Base-by-base conservation (phyloP, 306 rosid genomes). In the Lupinus albus region DNA sequence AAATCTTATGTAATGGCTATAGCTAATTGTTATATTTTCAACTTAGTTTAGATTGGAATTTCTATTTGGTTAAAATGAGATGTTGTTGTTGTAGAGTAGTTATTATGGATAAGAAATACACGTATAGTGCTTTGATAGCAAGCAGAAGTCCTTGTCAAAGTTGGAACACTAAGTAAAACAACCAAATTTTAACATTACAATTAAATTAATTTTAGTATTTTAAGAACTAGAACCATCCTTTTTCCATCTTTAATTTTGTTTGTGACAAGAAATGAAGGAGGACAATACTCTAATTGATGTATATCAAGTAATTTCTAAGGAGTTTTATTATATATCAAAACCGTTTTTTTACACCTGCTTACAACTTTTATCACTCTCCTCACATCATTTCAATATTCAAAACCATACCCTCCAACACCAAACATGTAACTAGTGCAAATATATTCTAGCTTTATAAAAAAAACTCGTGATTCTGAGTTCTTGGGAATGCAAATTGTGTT, bases 111-210 rank as follows among this genome's bases (percentile, higher is more conserved):
- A 67, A 46, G 56, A 51, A 13, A 35, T 58, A 51, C 72, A 51
- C 51, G 20, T 51, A 36, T 49, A 14, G 33, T 18, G 25, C 74
- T 68, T 68, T 30, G 28, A 68, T 42, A 25, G 57, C 64, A 76
- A 59, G 65, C 68, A 74, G 51, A 64, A 57, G 38, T 51, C 46
- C 54, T 52, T 52, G 38, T 50, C 56, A 62, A 18, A 35, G 66
- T 18, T 25, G 64, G 20, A 32, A 57, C 25, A 57, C 11, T 3
- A 32, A 51, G 48, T 11, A 50, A 50, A 6, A 51, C 35, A 58
- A 57, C 42, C 62, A 35, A 8, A 58, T 58, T 33, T 36, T 58
- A 58, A 58, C 46, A 28, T 14, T 15, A 8, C 21, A 33, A 58
- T 35, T 59, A 14, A 59, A 28, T 56, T 56, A 56, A n/a, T 50